Evolutionary conservation across 441 rosid species (phyloP).

Genomic region (Capsella rubella): DNA sequence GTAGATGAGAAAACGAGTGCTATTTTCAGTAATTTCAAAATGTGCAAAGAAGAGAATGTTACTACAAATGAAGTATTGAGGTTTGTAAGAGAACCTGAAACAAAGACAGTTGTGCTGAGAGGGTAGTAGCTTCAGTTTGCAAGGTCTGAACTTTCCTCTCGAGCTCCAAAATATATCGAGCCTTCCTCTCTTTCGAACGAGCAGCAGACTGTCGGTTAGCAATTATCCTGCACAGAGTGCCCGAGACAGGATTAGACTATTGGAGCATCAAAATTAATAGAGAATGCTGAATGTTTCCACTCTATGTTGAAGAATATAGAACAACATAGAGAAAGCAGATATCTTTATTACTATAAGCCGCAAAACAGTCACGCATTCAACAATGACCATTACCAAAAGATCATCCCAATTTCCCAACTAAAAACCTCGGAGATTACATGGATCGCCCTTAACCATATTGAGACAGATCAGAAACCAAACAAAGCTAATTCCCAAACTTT

Average conservation of each 20-base stretch:
- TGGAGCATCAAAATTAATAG: neutral
- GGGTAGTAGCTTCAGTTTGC: conserved; percentile 92
- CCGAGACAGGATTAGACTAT: neutral
- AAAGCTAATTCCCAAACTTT: neutral
- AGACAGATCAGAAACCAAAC: neutral
- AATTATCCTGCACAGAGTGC: conserved; percentile 59
- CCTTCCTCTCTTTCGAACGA: conserved; percentile 89
- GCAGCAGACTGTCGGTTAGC: conserved; percentile 96
- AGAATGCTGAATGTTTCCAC: neutral
- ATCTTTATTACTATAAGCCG: neutral
- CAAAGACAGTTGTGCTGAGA: conserved; percentile 82
- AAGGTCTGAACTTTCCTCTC: conserved; percentile 90
- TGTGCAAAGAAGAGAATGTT: conserved; percentile 5
- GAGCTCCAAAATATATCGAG: conserved; percentile 80
- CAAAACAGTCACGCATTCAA: neutral
- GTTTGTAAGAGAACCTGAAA: conserved; percentile 64
- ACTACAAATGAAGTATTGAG: neutral
- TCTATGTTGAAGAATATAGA: neutral
- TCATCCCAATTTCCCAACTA: neutral
- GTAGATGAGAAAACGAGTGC: conserved; percentile 30
- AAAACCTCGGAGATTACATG: conserved; percentile 9
- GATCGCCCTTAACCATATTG: neutral
- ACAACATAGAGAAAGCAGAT: neutral
- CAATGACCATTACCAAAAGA: neutral
- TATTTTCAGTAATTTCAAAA: conserved; percentile 4